Base-by-base conservation (phyloP, 352 stramenopile genomes). In the Salisapilia sapeloensis region DNA sequence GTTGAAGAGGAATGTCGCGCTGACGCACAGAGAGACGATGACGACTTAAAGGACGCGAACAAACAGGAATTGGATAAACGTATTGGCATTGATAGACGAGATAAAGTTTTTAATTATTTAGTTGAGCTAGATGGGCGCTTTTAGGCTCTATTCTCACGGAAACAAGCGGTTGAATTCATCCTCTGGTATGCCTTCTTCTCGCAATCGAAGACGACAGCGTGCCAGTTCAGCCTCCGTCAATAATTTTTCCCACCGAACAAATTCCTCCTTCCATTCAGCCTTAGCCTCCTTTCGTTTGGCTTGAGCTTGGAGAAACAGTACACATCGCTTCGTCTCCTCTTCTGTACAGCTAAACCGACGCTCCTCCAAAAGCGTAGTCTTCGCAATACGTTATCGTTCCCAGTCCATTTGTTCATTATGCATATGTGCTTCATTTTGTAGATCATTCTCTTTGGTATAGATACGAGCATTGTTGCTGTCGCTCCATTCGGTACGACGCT, bases 91-190 rank as follows among this genome's bases (percentile, higher is more conserved):
- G 27, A 46, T 15, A 32, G 40, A 7, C 29, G 45, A 5, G 18
- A 40, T 4, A 26, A 51, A 21, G n/a, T 48, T 22, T 23, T 51
- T 0, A 25, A 41, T 18, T 50, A 45, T 28, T n/a, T 56, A 1
- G 6, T 42, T 24, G 48, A 56, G 20, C 8, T 33, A 23, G 48
- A 37, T 35, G 42, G 2, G 35, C 38, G 31, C 5, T 41, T 41
- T 33, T 41, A 46, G 26, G 4, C 15, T 12, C 4, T 3, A 9
- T 2, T 11, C 13, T n/a, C 38, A 34, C 8, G 36, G 40, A 1
- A 57, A 24, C 0, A 53, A 3, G 16, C 23, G 2, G 20, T 57
- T 25, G 15, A 57, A 45, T n/a, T 53, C 43, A 19, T 24, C n/a
- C 17, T 50, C 29, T 11, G 33, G 20, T 1, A 53, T 24, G 0